phyloP scores from a whole-genome alignment of 805 yeast species.

The Candida khao-thaluensis region DNA sequence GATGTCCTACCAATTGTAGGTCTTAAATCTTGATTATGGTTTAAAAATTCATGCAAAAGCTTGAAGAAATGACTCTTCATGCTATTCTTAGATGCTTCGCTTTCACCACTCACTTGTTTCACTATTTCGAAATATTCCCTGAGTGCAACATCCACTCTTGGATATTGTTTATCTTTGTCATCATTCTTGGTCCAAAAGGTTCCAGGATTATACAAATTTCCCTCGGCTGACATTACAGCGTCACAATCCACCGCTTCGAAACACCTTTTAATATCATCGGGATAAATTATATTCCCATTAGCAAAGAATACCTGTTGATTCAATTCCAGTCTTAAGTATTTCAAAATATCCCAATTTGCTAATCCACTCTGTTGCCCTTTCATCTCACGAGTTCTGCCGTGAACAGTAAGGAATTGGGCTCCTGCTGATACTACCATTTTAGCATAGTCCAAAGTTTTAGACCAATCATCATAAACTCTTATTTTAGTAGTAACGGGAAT shows the following conservation, averaged over 20 bases:
- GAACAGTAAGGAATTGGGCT: constrained; percentile 92
- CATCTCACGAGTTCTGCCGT: constrained; percentile 95
- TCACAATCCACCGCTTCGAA: constrained; percentile 65
- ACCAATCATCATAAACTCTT: constrained; percentile 80
- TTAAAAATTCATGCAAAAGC: constrained; percentile 75
- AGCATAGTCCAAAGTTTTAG: constrained; percentile 83
- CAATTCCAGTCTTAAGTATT: constrained; percentile 72
- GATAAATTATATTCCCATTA: constrained; percentile 91
- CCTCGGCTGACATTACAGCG: constrained; percentile 97
- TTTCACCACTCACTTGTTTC: constrained; percentile 36
- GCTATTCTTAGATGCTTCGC: constrained; percentile 74
- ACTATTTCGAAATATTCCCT: constrained; percentile 90
- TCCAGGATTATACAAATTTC: constrained; percentile 91
- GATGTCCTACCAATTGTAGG: constrained; percentile 60
- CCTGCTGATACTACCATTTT: constrained; percentile 88
- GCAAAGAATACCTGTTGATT: constrained; percentile 84
- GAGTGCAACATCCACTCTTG: constrained; percentile 78
- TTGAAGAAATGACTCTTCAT: constrained; percentile 94
- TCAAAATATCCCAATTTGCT: constrained; percentile 87
- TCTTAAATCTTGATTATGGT: constrained; percentile 74
- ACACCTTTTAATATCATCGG: constrained; percentile 78
- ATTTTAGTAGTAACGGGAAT: constrained; percentile 96
- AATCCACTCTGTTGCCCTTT: constrained; percentile 95
- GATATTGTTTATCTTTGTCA: constrained; percentile 65
- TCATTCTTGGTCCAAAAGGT: constrained; percentile 61